These are phyloP conservation scores for Xanthoconium stramineum DNA, from an alignment of 768 basidiomycete species.

Conservation along the genomic window DNA sequence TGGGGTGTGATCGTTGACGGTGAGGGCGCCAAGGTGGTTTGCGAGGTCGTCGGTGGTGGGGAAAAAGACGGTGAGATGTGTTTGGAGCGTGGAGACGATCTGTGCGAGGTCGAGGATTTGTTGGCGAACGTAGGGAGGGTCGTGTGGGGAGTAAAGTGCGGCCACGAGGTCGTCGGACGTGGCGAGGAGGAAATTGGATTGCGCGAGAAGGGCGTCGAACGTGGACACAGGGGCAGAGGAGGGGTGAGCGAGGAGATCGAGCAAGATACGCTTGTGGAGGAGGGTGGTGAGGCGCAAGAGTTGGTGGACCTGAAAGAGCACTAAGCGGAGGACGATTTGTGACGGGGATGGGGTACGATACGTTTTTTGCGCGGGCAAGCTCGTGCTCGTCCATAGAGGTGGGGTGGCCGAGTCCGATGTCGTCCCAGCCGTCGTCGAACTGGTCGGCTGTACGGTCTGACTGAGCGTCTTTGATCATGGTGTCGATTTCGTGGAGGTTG, in stretches of 20 bases:
- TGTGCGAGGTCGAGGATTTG: constrained; percentile 39
- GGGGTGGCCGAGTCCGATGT: constrained; percentile 47
- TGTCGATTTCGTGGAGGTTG: constrained; percentile 53
- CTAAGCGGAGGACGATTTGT: neutral
- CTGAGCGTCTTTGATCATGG: constrained; percentile 45
- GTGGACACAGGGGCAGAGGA: constrained; percentile 22
- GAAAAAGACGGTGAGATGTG: constrained; percentile 25
- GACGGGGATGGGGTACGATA: constrained; percentile 25
- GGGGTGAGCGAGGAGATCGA: constrained; percentile 44
- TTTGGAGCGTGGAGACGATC: constrained; percentile 37
- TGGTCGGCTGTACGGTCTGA: constrained; percentile 23
- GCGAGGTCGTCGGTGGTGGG: constrained; percentile 22
- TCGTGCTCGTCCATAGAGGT: constrained; percentile 48
- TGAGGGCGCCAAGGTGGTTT: constrained; percentile 23
- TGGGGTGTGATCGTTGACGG: constrained; percentile 5
- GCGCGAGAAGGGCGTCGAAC: constrained; percentile 51
- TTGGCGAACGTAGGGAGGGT: constrained; percentile 37
- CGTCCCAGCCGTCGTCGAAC: constrained; percentile 59
- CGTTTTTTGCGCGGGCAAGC: constrained; percentile 58
- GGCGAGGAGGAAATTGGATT: constrained; percentile 50
- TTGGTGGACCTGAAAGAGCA: constrained; percentile 47
- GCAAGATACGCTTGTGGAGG: constrained; percentile 58
- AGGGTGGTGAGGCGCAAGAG: constrained; percentile 57
- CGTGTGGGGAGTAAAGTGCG: constrained; percentile 64
- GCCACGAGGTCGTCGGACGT: constrained; percentile 66